Conservation (phyloP, 2,329 filamentous ascomycete genomes). For the Acrocalymma vagum region DNA sequence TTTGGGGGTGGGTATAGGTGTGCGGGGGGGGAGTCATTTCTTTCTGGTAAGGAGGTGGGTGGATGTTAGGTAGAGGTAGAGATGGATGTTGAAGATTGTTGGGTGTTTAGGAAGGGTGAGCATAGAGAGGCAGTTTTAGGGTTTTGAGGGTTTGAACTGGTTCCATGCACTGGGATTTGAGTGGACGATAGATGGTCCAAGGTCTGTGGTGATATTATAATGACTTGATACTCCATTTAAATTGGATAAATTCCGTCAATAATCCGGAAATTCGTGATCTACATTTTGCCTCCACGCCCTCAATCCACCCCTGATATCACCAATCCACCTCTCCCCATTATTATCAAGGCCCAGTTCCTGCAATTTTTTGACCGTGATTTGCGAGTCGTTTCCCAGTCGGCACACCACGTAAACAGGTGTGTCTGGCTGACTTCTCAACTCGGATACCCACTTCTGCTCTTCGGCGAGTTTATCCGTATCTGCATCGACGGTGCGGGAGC, state of each 20-base stretch:
- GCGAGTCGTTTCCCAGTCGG: conserved; percentile 80
- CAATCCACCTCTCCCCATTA: conserved; percentile 66
- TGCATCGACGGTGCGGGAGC: background rate
- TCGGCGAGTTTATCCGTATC: conserved; percentile 15
- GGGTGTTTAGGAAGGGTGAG: too few relatives aligned
- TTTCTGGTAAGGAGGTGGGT: too few relatives aligned
- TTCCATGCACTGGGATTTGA: too few relatives aligned
- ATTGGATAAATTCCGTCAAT: too few relatives aligned
- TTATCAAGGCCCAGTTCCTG: conserved; percentile 66
- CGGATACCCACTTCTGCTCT: conserved; percentile 36
- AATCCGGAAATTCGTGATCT: conserved; percentile 67
- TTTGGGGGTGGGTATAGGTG: conserved; percentile 71
- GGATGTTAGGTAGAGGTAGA: too few relatives aligned
- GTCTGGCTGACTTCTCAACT: conserved; percentile 33
- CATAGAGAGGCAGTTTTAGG: too few relatives aligned
- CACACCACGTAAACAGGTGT: conserved; percentile 76
- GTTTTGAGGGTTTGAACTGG: too few relatives aligned
- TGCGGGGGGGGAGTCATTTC: conserved; percentile 69
- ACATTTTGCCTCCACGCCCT: conserved; percentile 75
- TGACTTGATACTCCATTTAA: too few relatives aligned
- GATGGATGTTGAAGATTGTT: too few relatives aligned
- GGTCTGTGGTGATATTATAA: too few relatives aligned
- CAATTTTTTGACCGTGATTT: conserved; percentile 71
- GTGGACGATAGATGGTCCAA: too few relatives aligned
- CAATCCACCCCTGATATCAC: conserved; percentile 77